Base-by-base conservation (phyloP, 352 stramenopile genomes). In the Globisporangium recalcitrans region DNA sequence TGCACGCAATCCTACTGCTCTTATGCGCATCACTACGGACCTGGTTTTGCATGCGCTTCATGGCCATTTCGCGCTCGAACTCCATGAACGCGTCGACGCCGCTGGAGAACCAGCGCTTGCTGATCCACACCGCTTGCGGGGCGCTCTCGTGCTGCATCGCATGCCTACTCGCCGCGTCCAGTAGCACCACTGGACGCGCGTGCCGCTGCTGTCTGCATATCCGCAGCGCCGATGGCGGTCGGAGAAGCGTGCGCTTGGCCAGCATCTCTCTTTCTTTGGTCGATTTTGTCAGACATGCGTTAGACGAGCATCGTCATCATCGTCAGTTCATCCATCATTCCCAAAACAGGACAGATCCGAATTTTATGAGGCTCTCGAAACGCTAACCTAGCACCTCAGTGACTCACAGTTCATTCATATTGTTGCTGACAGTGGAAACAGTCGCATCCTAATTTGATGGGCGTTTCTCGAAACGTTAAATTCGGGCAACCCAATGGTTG, bases 21-120 rank as follows among this genome's bases (percentile, higher is more conserved):
- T 11, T 22, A 9, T 34, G 40, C 31, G 16, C 26, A 57, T 13
- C 67, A 68, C 27, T 36, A 52, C 61, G 32, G 48, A 82, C 74
- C 49, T 77, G 64, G 13, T 69, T 65, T 24, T 75, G 71, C 59
- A 64, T 70, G 24, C 79, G 78, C 63, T 92, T 94, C 58, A 75
- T 68, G 42, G 82, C 81, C 72, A 91, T 86, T 56, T 92, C 81
- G 61, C 84, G 79, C 65, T 95, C 86, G 55, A 95, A 93, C 49
- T 91, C 83, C 69, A 93, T 79, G 72, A 95, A 95, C 7, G 80
- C 84, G 55, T 95, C 82, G 79, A 92, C 72, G 36, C 58, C 67
- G 4, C 65, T 70, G n/a, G 62, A 70, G 49, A 80, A 73, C 13
- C 49, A 31, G 49, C 59, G 51, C 11, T 22, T 42, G n/a, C 22